Conservation (phyloP, 1,284 basidiomycete genomes). For the Pyrrhoderma noxium region DNA sequence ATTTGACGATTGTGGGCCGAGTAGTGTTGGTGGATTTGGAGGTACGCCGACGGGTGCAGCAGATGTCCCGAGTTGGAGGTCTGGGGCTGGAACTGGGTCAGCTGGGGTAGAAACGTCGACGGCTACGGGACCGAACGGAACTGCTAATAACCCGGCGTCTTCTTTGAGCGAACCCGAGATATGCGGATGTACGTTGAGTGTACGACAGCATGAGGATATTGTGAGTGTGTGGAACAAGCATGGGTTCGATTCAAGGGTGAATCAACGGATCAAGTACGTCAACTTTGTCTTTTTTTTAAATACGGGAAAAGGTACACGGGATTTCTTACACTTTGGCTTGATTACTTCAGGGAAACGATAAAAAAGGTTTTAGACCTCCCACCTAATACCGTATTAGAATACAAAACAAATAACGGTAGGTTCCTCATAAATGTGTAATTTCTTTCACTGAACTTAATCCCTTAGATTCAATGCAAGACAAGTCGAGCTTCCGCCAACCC, state of each 20-base stretch:
- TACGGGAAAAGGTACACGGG: not conserved
- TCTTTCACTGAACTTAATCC: not conserved
- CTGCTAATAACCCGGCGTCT: not conserved
- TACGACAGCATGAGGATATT: conserved; percentile 78
- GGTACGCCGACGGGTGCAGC: conserved; percentile 1
- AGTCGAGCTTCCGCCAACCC: conserved; percentile 61
- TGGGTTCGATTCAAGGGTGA: conserved; percentile 56
- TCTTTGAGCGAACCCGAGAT: conserved; percentile 47
- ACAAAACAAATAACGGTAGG: conserved; percentile 78
- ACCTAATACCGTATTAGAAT: conserved; percentile 70
- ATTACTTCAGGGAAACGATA: conserved; percentile 53
- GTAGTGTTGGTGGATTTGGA: conserved; percentile 5
- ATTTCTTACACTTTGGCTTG: not conserved
- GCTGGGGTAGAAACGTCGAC: not conserved
- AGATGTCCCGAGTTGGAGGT: conserved; percentile 12
- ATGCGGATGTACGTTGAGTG: conserved; percentile 79
- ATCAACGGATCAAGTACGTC: conserved; percentile 68
- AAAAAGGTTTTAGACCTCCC: conserved; percentile 61
- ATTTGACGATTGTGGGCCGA: conserved; percentile 54
- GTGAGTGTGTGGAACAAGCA: conserved; percentile 73
- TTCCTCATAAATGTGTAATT: not conserved
- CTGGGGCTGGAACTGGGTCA: conserved; percentile 1
- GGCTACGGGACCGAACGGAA: conserved; percentile 24
- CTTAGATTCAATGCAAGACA: conserved; percentile 77
- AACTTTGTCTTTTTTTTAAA: not conserved